Conservation (phyloP, 1,284 basidiomycete species). For the Hemileia vastatrix region DNA sequence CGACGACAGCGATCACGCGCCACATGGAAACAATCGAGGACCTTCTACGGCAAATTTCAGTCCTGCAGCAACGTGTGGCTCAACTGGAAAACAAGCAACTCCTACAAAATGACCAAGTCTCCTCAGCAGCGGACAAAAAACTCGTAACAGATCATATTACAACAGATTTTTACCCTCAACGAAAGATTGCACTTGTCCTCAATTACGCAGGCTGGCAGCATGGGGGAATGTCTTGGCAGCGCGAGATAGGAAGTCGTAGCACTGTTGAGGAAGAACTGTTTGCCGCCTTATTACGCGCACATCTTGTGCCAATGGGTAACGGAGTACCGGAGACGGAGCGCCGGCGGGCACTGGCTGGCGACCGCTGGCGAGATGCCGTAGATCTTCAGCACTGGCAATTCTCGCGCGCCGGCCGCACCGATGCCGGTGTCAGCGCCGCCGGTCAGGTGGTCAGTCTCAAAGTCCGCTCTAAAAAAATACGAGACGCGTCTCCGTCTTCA, state of each 20-base stretch:
- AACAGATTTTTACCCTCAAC: constrained; percentile 51
- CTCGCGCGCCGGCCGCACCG: constrained; percentile 84
- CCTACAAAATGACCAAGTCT: too few relatives aligned
- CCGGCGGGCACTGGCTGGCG: constrained; percentile 43
- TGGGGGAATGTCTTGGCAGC: constrained; percentile 75
- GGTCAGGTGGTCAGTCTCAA: constrained; percentile 90
- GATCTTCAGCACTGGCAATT: constrained; percentile 80
- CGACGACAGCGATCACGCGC: too few relatives aligned
- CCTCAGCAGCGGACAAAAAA: too few relatives aligned
- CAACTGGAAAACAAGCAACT: too few relatives aligned
- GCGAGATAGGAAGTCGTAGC: constrained; percentile 50
- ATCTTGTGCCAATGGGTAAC: constrained; percentile 57
- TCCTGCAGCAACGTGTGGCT: too few relatives aligned
- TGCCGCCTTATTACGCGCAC: constrained; percentile 60
- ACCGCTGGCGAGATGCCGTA: constrained; percentile 28
- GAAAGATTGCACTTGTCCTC: constrained; percentile 86
- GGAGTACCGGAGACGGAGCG: background rate
- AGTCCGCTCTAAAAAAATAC: too few relatives aligned
- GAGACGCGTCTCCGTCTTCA: constrained; percentile 11
- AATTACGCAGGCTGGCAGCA: constrained; percentile 88
- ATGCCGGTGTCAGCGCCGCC: constrained; percentile 85
- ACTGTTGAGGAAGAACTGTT: constrained; percentile 86
- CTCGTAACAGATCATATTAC: too few relatives aligned
- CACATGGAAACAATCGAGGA: too few relatives aligned
- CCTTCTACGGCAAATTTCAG: too few relatives aligned